Evolutionary conservation across 306 rosid genomes (phyloP), one percentile per base, ranked within the genome.

Genomic region (Gastrolobium villosum): DNA sequence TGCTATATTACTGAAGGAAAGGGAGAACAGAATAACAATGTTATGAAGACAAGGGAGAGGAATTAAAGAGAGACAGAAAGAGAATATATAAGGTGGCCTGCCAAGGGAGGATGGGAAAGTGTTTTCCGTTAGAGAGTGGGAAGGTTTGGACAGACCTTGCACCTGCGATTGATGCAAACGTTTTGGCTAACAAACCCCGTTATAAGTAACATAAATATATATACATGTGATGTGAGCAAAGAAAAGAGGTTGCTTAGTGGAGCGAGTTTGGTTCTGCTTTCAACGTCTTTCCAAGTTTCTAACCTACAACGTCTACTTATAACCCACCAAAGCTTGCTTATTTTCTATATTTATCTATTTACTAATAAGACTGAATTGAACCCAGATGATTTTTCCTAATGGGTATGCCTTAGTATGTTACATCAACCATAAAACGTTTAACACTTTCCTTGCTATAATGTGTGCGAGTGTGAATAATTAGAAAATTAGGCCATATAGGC

Each of bases 301-400:
- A 92, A 94, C 98, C 98, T 92, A 94, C 94, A 92, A 89, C 97
- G 83, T 90, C 98, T 94, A 94, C 98, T 92, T 91, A 86, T 92
- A 90, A 94, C 89, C 96, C 97, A 92, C 97, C 92, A 69, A 69
- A 72, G 78, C 71, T 65, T 79, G 55, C 70, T 56, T n/a, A 30
- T 57, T 75, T 74, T 75, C 56, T 63, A 28, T 78, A 72, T 54
- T 49, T 70, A 74, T 78, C 54, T 72, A 64, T 62, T 79, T 65
- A 67, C 59, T 5, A 69, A 49, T 70, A 4, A 10, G 56, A 49
- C 43, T 65, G 3, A 4, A 40, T 72, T 34, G 37, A 46, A 55
- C 39, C 10, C 55, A 53, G 59, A 28, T 7, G 26, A 20, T 20
- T 20, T 20, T 20, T 20, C 26, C 26, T 20, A 20, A 20, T 20